Conservation (phyloP, 345 rosid species). For the Ricinus communis region DNA sequence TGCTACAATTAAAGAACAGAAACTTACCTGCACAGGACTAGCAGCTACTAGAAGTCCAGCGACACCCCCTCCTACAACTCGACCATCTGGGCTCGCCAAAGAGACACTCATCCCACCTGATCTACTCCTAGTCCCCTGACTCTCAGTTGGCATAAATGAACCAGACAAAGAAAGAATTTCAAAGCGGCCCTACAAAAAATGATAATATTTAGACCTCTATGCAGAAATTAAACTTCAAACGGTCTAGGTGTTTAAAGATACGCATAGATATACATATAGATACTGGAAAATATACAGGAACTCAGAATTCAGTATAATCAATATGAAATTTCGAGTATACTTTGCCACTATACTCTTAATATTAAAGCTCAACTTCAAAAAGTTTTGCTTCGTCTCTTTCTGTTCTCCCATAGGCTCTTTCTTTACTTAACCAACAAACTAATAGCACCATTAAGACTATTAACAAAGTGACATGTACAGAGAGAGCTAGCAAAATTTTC, state of each 20-base stretch:
- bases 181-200: constrained; percentile 72
- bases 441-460: too few species aligned
- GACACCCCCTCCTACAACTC: constrained; percentile 90
- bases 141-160: constrained; percentile 92
- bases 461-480: too few species aligned
- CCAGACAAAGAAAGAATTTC: constrained; percentile 95
- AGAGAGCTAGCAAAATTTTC: too few species aligned
- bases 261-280: neutral
- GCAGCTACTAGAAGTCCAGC: constrained; percentile 95
- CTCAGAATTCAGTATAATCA: neutral
- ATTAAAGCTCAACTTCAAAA: too few species aligned
- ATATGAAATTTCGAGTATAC: neutral
- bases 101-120: constrained; percentile 99
- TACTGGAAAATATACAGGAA: too few species aligned
- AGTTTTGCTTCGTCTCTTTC: too few species aligned
- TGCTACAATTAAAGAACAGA: neutral
- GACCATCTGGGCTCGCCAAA: constrained; percentile 89
- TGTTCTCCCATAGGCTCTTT: too few species aligned
- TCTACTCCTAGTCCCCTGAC: constrained; percentile 80
- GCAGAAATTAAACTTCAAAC: neutral
- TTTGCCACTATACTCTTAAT: neutral
- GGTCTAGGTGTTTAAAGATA: neutral
- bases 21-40: constrained; percentile 75
- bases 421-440: too few species aligned
- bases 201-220: neutral